Evolutionary conservation across 306 rosid species (phyloP).

Genomic region (Rosa rugosa): DNA sequence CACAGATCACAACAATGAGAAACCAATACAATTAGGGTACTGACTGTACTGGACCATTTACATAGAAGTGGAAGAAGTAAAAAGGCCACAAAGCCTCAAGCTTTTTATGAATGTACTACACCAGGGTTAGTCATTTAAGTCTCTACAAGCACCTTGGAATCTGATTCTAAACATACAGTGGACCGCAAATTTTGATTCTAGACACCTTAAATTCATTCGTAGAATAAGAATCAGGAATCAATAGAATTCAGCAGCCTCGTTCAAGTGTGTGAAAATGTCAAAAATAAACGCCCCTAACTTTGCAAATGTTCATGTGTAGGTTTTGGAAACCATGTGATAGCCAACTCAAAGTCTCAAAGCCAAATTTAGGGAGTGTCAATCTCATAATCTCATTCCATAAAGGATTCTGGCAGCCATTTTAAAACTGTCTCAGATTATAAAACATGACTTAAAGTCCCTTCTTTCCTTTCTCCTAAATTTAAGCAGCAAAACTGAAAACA

Average conservation of each 20-base stretch:
- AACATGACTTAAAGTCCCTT: neutral
- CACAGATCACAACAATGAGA: constrained; percentile 25
- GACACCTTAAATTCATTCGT: neutral
- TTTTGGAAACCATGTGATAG: neutral
- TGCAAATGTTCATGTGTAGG: neutral
- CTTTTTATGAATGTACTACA: neutral
- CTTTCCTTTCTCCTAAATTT: neutral
- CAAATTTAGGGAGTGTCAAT: neutral
- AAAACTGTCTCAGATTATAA: neutral
- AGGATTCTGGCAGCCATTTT: too few relatives aligned
- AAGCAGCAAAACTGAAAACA: neutral
- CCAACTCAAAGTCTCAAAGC: neutral
- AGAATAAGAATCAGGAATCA: neutral
- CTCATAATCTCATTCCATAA: neutral
- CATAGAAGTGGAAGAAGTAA: neutral
- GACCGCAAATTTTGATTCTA: neutral
- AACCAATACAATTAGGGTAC: neutral
- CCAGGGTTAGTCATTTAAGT: neutral
- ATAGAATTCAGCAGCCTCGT: neutral
- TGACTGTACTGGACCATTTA: neutral
- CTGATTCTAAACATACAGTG: neutral
- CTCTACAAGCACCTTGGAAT: neutral
- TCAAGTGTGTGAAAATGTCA: neutral
- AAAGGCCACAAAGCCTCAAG: neutral
- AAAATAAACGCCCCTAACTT: neutral